Conservation (phyloP, 129 eudicot species). For the Chrysanthemum seticuspe region DNA sequence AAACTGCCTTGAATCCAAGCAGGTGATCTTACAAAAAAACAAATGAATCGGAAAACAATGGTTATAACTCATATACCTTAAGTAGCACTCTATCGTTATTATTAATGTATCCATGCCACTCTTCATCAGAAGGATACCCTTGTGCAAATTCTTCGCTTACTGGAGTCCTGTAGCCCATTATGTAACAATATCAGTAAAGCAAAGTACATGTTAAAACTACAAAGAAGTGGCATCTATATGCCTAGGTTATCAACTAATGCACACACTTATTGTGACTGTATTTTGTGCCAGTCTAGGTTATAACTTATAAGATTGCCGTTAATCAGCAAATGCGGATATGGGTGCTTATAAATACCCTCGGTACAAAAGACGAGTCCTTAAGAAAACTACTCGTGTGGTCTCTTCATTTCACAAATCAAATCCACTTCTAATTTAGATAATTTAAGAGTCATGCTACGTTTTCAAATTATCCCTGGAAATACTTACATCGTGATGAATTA, state of each 20-base stretch:
- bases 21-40: not conserved
- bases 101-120: slow-evolving; percentile 93
- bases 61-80: slow-evolving; percentile 50
- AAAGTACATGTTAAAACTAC: not conserved
- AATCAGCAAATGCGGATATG: not conserved
- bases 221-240: not conserved
- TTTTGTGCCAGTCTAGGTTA: too few species aligned
- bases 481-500: too few species aligned
- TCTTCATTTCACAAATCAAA: not conserved
- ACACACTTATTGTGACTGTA: not conserved
- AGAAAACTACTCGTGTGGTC: not conserved
- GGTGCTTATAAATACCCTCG: not conserved
- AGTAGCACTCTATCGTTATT: slow-evolving; percentile 87
- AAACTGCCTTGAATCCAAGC: not conserved
- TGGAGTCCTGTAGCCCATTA: slow-evolving; percentile 59
- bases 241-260: not conserved
- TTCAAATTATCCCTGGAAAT: too few species aligned
- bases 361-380: slow-evolving; percentile 1
- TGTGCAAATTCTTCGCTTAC: slow-evolving; percentile 63
- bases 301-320: not conserved
- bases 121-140: slow-evolving; percentile 93
- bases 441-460: too few species aligned
- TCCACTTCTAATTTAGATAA: too few species aligned
- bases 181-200: slow-evolving; percentile 5
- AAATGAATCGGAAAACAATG: too few species aligned